phyloP scores from a whole-genome alignment of 2,329 filamentous ascomycete genomes.

The Calonectria hongkongensis region DNA sequence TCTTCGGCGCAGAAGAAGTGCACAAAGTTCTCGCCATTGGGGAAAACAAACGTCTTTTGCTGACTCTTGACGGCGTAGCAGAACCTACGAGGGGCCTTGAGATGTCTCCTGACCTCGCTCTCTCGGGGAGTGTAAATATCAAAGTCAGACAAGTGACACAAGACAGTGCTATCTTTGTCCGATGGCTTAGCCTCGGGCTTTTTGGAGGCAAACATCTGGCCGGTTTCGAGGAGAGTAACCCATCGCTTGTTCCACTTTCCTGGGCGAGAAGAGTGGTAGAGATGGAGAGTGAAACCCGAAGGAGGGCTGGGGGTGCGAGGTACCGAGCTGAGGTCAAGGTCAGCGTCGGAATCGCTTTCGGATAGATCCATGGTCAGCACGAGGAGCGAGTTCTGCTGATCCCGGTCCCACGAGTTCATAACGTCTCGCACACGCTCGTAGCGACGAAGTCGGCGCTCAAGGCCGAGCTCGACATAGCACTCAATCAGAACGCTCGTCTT shows the following conservation, averaged over 20 bases:
- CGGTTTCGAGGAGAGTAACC: conserved; percentile 83
- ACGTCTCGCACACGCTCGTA: conserved; percentile 92
- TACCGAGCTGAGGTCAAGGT: conserved; percentile 80
- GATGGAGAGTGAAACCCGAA: conserved; percentile 78
- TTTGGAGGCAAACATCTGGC: conserved; percentile 84
- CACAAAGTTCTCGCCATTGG: conserved; percentile 88
- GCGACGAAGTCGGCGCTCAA: conserved; percentile 87
- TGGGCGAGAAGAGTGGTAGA: conserved; percentile 87
- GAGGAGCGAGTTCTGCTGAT: conserved; percentile 84
- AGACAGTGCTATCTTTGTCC: conserved; percentile 80
- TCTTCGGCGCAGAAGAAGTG: conserved; percentile 94
- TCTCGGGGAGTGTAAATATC: conserved; percentile 89
- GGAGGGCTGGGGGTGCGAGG: conserved; percentile 76
- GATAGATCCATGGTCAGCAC: conserved; percentile 76
- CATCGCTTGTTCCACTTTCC: conserved; percentile 93
- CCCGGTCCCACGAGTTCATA: conserved; percentile 93
- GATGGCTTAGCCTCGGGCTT: conserved; percentile 75
- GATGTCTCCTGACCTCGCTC: conserved; percentile 78
- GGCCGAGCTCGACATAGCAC: conserved; percentile 82
- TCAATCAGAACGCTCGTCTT: conserved; percentile 84
- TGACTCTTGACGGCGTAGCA: conserved; percentile 95
- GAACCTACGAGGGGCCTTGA: conserved; percentile 89
- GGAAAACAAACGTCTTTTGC: conserved; percentile 89
- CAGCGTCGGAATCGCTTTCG: conserved; percentile 71
- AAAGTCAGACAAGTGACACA: conserved; percentile 93